These are phyloP conservation scores for Boletus mariae DNA, from an alignment of 1,284 basidiomycete species.

Conservation along the genomic window DNA sequence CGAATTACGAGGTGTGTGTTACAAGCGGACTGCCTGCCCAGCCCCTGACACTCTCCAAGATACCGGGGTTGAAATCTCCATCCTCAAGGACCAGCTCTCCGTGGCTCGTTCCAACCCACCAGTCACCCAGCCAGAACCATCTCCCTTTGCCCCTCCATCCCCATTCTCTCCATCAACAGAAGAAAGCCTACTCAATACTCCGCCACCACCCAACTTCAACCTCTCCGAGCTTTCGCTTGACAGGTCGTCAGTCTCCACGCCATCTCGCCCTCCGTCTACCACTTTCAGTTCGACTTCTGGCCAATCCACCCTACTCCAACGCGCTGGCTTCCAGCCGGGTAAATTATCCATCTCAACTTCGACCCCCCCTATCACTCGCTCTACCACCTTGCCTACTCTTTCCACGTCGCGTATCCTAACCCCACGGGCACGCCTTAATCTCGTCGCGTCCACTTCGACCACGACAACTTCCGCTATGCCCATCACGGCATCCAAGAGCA, in stretches of 20 bases:
- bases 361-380: conserved; percentile 49
- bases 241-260: conserved; percentile 24
- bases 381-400: conserved; percentile 52
- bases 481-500: conserved; percentile 58
- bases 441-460: conserved; percentile 41
- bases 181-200: conserved; percentile 51
- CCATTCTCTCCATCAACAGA: conserved; percentile 27
- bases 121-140: conserved; percentile 20
- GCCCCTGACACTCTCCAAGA: conserved; percentile 45
- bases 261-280: conserved; percentile 36
- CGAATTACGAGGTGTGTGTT: conserved; percentile 78
- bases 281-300: conserved; percentile 38
- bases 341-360: conserved; percentile 42
- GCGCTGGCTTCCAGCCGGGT: conserved; percentile 46
- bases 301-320: conserved; percentile 48
- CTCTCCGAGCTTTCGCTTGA: conserved; percentile 57
- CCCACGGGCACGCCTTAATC: conserved; percentile 46
- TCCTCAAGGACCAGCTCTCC: conserved; percentile 73
- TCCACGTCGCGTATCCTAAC: conserved; percentile 44
- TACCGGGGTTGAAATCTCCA: conserved; percentile 80
- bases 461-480: conserved; percentile 31
- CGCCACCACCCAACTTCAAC: conserved; percentile 57
- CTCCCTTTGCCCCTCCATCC: conserved; percentile 24
- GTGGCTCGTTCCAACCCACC: conserved; percentile 36
- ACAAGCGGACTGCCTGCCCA: conserved; percentile 4